Base-by-base conservation (phyloP, 495 filamentous ascomycete species). In the Aspergillus coremiiformis region DNA sequence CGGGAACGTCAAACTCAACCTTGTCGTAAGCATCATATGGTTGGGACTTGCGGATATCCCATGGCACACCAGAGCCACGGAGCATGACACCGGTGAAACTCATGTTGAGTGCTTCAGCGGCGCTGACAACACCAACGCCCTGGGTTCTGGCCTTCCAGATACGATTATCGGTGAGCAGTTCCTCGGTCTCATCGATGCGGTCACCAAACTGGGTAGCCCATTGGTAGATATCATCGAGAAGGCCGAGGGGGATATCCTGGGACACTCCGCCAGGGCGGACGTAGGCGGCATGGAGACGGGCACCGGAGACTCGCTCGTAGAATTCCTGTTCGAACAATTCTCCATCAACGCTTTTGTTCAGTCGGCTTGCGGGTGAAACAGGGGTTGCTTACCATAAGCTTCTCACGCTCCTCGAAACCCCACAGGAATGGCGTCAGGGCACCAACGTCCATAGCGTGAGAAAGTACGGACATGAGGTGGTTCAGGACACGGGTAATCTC, bases 151-250 rank as follows among this genome's bases (percentile, higher is more conserved):
- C 84, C 65, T 87, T 90, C 94, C 94, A 99, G 73, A 99, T 99
- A 64, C 94, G 89, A 80, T 99, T 99, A 68, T 99, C 94, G 14
- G 94, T 97, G 39, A 99, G 81, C 66, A 99, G 83, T 69, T 99
- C 94, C 70, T 99, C 94, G 45, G 93, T 96, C 69, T 99, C 94
- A 68, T 99, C 94, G 66, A 99, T 94, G 61, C 94, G 90, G 78
- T 99, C 94, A 61, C 90, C 90, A 64, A 99, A 99, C 72, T 99
- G 94, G 35, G 94, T 99, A 3, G 94, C 94, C 94, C 94, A 99
- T 71, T 96, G 92, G 76, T 97, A 97, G 69, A 99, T 99, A 71
- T 99, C 94, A 65, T 99, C 94, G 17, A 99, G 83, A 29, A 99
- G 84, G 56, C 94, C 94, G 49, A 97, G 53, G 26, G 94, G 94